Conservation (phyloP, 495 filamentous ascomycete species). For the Halenospora varia region DNA sequence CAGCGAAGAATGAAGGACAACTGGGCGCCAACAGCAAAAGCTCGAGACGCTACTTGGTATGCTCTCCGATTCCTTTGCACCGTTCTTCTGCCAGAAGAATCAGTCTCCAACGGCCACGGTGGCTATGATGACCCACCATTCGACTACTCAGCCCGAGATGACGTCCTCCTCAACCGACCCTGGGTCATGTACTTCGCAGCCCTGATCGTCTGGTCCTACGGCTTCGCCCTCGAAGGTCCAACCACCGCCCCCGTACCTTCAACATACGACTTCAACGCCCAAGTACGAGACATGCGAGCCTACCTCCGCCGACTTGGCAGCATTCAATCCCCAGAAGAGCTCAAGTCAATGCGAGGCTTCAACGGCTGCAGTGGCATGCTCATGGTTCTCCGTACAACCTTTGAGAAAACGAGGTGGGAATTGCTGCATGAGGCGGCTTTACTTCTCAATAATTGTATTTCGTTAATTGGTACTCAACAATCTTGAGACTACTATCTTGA, state of each 20-base stretch:
- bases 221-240: constrained; percentile 84
- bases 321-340: constrained; percentile 75
- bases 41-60: constrained; percentile 91
- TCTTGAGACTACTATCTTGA: not conserved
- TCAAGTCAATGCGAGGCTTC: constrained; percentile 68
- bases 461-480: constrained; percentile 26
- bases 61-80: constrained; percentile 81
- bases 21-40: constrained; percentile 91
- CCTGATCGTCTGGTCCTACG: constrained; percentile 93
- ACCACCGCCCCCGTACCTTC: constrained; percentile 48
- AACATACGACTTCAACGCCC: constrained; percentile 55
- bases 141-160: constrained; percentile 78
- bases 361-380: constrained; percentile 82
- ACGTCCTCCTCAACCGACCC: constrained; percentile 85
- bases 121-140: constrained; percentile 17
- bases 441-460: constrained; percentile 75
- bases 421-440: constrained; percentile 80
- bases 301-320: constrained; percentile 72
- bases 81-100: constrained; percentile 61
- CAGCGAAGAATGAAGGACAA: constrained; percentile 79
- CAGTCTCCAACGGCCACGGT: constrained; percentile 11
- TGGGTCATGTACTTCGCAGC: constrained; percentile 97
- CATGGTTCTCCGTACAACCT: constrained; percentile 76
- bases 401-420: constrained; percentile 84
- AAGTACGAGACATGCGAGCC: constrained; percentile 70